phyloP scores from a whole-genome alignment of 768 basidiomycete species.

The Amanita subjunquillea region DNA sequence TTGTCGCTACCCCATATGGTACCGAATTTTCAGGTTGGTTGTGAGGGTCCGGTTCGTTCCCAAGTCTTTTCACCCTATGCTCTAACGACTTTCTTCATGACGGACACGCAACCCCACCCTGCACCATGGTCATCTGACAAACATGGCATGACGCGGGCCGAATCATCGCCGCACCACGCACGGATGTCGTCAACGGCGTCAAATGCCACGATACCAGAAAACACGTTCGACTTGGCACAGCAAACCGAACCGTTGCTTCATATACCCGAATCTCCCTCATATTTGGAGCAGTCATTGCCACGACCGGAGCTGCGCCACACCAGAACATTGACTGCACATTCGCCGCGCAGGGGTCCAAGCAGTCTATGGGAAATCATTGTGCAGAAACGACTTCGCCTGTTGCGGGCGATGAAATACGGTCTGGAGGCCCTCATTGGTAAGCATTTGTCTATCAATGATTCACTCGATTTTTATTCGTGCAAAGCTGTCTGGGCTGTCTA shows the following conservation, averaged over 20 bases:
- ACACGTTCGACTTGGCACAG: conserved; percentile 19
- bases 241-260: conserved; percentile 26
- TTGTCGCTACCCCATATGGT: not conserved
- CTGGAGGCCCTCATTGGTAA: conserved; percentile 22
- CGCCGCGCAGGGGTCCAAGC: conserved; percentile 16
- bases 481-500: conserved; percentile 53
- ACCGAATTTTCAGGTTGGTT: not conserved
- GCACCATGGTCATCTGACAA: not conserved
- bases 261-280: conserved; percentile 15
- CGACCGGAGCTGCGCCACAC: not conserved
- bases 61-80: not conserved
- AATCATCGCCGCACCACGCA: not conserved
- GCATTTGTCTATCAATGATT: conserved; percentile 6
- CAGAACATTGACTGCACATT: not conserved
- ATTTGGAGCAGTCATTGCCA: conserved; percentile 19
- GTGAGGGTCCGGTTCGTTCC: not conserved
- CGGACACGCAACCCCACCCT: not conserved
- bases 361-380: conserved; percentile 12
- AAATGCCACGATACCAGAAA: conserved; percentile 15
- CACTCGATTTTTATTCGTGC: not conserved
- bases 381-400: conserved; percentile 14
- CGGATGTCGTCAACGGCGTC: conserved; percentile 12
- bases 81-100: not conserved
- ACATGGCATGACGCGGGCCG: not conserved
- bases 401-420: conserved; percentile 13